Conservation (phyloP, 1,139 yeast species). For the Magnusiomyces paraingens region DNA sequence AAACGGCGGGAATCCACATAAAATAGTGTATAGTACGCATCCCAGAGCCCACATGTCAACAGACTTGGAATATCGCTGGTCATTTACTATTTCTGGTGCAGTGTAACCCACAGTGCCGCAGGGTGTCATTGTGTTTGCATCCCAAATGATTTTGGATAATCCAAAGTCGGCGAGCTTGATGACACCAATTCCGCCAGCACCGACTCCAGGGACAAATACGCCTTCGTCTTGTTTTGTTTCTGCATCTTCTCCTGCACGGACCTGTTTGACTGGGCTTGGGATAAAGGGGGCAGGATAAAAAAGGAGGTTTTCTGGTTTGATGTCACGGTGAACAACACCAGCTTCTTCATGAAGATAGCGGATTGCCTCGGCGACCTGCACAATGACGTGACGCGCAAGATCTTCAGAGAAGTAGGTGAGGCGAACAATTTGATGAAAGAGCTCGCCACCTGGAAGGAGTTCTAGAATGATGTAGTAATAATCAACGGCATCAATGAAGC, state of each 20-base stretch:
- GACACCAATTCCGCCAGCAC: slow-evolving; percentile 84
- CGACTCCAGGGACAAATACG: slow-evolving; percentile 61
- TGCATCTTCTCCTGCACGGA: slow-evolving; percentile 71
- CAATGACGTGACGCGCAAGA: slow-evolving; percentile 74
- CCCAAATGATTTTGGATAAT: slow-evolving; percentile 72
- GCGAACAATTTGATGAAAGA: slow-evolving; percentile 87
- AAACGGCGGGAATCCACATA: slow-evolving; percentile 96
- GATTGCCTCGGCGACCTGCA: slow-evolving; percentile 78
- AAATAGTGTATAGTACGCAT: slow-evolving; percentile 78
- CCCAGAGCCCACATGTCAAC: slow-evolving; percentile 98
- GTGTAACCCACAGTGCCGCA: slow-evolving; percentile 91
- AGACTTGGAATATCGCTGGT: slow-evolving; percentile 76
- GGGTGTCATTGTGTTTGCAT: slow-evolving; percentile 67
- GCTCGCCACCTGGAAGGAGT: slow-evolving; percentile 87
- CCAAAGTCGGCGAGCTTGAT: slow-evolving; percentile 94
- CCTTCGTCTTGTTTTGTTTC: slow-evolving; percentile 78
- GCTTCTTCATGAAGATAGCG: slow-evolving; percentile 71
- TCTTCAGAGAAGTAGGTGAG: slow-evolving; percentile 87
- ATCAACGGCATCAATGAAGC: slow-evolving; percentile 56
- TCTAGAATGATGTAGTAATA: slow-evolving; percentile 80
- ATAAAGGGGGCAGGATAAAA: slow-evolving; percentile 66
- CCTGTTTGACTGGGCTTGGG: slow-evolving; percentile 44
- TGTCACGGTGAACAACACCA: slow-evolving; percentile 91
- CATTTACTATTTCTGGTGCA: slow-evolving; percentile 90
- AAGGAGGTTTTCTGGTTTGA: slow-evolving; percentile 87